Percentiles rank a stretch among this genome's conserved stretches.
Conservation (phyloP, 805 yeast genomes). For the Huiozyma naganishii region DNA sequence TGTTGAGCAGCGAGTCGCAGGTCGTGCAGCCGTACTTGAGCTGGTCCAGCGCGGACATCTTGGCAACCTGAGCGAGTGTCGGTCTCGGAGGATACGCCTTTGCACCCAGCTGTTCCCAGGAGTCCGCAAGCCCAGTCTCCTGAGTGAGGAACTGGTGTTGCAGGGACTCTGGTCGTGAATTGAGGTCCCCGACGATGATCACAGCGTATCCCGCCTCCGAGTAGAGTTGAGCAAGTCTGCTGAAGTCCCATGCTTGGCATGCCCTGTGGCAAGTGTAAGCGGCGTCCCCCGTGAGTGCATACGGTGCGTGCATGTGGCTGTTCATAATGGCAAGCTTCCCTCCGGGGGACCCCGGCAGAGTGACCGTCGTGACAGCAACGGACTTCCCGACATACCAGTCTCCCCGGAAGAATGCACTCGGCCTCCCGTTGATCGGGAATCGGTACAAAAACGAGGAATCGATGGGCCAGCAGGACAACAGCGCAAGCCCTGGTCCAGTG, state of each 20-base stretch:
- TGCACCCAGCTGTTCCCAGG: slow-evolving; percentile 60
- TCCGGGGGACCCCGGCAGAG: slow-evolving; percentile 21
- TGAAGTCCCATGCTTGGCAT: slow-evolving; percentile 93
- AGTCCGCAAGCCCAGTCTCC: slow-evolving; percentile 62
- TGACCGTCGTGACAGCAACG: slow-evolving; percentile 50
- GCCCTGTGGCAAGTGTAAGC: slow-evolving; percentile 85
- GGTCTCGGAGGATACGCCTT: slow-evolving; percentile 9
- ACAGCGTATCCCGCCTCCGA: slow-evolving; percentile 72
- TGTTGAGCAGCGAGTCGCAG: slow-evolving; percentile 77
- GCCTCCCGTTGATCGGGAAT: slow-evolving; percentile 88
- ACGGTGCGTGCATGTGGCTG: slow-evolving; percentile 97
- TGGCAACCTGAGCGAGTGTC: slow-evolving; percentile 32
- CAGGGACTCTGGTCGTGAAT: slow-evolving; percentile 77
- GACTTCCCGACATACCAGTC: slow-evolving; percentile 97
- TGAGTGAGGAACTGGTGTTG: slow-evolving; percentile 65
- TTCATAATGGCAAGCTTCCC: slow-evolving; percentile 69
- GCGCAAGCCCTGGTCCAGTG: slow-evolving; percentile 87
- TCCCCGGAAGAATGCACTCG: slow-evolving; percentile 87
- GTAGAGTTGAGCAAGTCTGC: slow-evolving; percentile 51
- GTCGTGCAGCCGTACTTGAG: slow-evolving; percentile 70
- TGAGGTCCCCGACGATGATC: slow-evolving; percentile 86
- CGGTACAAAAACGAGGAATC: slow-evolving; percentile 66
- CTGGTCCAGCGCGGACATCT: slow-evolving; percentile 49
- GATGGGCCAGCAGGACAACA: slow-evolving; percentile 77
- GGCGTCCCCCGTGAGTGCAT: slow-evolving; percentile 71